Evolutionary conservation across 2,329 filamentous ascomycete genomes (phyloP).

Genomic region (Pyricularia grisea): DNA sequence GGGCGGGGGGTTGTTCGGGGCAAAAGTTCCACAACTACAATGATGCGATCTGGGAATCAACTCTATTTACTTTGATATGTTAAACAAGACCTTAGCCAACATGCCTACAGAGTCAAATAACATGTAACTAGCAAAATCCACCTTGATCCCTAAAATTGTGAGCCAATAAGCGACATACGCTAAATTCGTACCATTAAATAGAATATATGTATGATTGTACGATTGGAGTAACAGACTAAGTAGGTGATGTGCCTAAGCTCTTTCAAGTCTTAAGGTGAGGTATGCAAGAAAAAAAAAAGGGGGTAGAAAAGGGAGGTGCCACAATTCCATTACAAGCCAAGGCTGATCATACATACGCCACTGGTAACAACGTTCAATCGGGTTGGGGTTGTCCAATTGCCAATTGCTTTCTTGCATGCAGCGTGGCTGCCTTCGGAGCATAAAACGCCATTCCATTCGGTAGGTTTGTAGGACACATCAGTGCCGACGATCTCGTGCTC

Average conservation of each 20-base stretch:
- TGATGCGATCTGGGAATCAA: background rate
- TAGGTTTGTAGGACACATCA: background rate
- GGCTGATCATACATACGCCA: background rate
- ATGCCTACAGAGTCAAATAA: background rate
- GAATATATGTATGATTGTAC: background rate
- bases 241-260: background rate
- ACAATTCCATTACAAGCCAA: background rate
- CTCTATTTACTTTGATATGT: background rate
- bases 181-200: background rate
- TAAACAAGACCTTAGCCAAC: too few species aligned
- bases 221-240: background rate
- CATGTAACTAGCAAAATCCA: background rate
- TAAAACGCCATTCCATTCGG: background rate
- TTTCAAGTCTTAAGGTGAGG: background rate
- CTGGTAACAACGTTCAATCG: background rate
- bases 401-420: background rate
- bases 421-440: background rate
- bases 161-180: background rate
- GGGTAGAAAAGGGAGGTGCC: background rate
- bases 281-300: background rate
- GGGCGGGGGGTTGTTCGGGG: background rate
- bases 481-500: background rate
- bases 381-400: background rate
- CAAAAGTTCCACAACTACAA: background rate
- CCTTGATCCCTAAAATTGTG: background rate